Evolutionary conservation across 495 filamentous ascomycete species (phyloP).

Genomic region (Aspergillus wentii): DNA sequence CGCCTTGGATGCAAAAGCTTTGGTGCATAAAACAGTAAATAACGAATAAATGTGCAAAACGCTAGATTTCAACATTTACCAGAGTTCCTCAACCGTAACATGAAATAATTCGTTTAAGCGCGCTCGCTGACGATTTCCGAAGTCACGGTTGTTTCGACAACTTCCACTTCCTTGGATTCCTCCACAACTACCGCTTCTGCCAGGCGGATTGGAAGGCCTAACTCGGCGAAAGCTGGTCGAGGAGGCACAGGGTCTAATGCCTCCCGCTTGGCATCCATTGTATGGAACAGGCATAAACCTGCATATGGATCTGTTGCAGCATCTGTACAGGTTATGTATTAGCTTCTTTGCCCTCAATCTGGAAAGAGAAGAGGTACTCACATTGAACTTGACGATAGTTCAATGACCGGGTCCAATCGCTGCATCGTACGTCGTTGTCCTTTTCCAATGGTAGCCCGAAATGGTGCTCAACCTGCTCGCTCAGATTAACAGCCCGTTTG

Average conservation of each 20-base stretch:
- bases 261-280: conserved; percentile 61
- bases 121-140: no score
- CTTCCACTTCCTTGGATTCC: conserved; percentile 10
- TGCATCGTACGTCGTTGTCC: conserved; percentile 57
- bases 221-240: conserved; percentile 61
- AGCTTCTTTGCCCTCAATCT: background rate
- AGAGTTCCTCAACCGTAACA: no score
- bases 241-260: conserved; percentile 64
- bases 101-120: no score
- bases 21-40: no score
- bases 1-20: no score
- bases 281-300: conserved; percentile 64
- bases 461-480: conserved; percentile 63
- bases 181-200: conserved; percentile 28
- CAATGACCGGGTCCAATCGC: conserved; percentile 65
- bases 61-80: no score
- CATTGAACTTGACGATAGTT: conserved; percentile 65
- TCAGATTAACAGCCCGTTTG: conserved; percentile 60
- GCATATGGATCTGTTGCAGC: conserved; percentile 83
- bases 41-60: no score
- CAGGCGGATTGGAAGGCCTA: conserved; percentile 54
- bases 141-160: background rate
- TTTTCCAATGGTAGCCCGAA: conserved; percentile 76
- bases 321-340: conserved; percentile 42
- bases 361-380: conserved; percentile 31